These are phyloP conservation scores for Bassia scoparia DNA, from an alignment of 148 eudicot genomes.

Conservation along the genomic window DNA sequence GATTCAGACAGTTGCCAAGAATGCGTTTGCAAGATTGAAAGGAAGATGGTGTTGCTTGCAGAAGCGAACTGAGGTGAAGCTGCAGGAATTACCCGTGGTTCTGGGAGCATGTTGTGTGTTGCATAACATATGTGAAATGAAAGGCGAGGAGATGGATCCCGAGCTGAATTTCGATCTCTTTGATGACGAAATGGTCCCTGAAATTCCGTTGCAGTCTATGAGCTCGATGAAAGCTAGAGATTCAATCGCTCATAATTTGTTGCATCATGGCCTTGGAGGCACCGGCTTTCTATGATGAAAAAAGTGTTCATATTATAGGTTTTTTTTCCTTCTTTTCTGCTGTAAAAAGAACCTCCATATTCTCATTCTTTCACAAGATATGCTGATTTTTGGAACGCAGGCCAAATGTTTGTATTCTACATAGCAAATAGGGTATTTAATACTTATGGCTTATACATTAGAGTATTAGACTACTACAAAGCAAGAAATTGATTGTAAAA, in stretches of 20 bases:
- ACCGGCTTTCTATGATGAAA: conserved; percentile 54
- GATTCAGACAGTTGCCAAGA: conserved; percentile 44
- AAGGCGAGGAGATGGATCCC: conserved; percentile 51
- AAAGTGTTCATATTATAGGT: not conserved
- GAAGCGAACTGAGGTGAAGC: conserved; percentile 79
- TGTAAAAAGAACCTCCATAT: conserved; percentile 16
- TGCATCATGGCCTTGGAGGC: conserved; percentile 88
- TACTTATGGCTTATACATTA: conserved; percentile 4
- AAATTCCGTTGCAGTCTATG: conserved; percentile 52
- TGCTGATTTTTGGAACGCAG: conserved; percentile 8
- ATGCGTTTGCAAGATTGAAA: conserved; percentile 77
- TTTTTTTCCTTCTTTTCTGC: not conserved
- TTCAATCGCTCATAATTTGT: conserved; percentile 70
- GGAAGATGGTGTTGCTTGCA: conserved; percentile 90
- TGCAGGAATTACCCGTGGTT: conserved; percentile 80
- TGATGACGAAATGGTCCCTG: conserved; percentile 83
- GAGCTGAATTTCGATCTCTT: conserved; percentile 42
- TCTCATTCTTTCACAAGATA: not conserved
- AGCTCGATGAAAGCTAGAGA: conserved; percentile 65
- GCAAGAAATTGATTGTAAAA: conserved; percentile 11
- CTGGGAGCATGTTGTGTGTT: conserved; percentile 92
- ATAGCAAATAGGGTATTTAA: conserved; percentile 1
- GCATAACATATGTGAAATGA: conserved; percentile 89
- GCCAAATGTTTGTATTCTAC: conserved; percentile 16
- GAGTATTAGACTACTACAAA: not conserved